Conservation (phyloP, 1,284 basidiomycete species). For the Lentinus polychrous region DNA sequence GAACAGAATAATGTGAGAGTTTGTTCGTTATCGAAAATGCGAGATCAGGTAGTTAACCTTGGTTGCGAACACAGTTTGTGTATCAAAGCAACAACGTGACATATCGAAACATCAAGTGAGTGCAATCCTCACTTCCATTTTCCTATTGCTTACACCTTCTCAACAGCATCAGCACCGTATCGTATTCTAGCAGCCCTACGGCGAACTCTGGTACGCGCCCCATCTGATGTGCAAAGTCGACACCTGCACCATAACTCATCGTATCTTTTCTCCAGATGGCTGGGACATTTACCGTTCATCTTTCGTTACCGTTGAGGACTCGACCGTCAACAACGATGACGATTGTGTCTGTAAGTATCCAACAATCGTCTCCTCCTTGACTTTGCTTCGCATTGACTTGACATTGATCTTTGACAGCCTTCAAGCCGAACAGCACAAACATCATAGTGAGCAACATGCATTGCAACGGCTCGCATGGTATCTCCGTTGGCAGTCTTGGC, state of each 20-base stretch:
- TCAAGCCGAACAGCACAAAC: conserved; percentile 63
- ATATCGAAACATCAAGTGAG: conserved; percentile 25
- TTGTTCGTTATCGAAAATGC: not conserved
- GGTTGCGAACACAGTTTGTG: conserved; percentile 19
- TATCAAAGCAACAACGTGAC: conserved; percentile 28
- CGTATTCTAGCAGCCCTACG: conserved; percentile 22
- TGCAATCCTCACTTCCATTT: not conserved
- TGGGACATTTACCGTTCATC: conserved; percentile 61
- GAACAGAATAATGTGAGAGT: conserved; percentile 29
- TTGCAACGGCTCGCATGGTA: conserved; percentile 57
- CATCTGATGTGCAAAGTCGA: too few relatives aligned
- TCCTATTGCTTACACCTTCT: not conserved
- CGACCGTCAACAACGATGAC: conserved; percentile 52
- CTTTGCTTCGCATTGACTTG: not conserved
- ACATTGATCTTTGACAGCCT: conserved; percentile 24
- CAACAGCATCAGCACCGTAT: conserved; percentile 21
- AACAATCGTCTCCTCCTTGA: not conserved
- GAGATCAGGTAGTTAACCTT: not conserved
- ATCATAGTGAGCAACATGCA: conserved; percentile 51
- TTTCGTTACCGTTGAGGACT: conserved; percentile 42
- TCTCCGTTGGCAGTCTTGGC: conserved; percentile 48
- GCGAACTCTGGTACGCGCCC: conserved; percentile 25
- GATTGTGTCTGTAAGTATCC: conserved; percentile 43
- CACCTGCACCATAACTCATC: conserved; percentile 25
- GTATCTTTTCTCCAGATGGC: conserved; percentile 41